Base-by-base conservation (phyloP, 192 early-diverging fungal species). In the Spizellomyces sp. region DNA sequence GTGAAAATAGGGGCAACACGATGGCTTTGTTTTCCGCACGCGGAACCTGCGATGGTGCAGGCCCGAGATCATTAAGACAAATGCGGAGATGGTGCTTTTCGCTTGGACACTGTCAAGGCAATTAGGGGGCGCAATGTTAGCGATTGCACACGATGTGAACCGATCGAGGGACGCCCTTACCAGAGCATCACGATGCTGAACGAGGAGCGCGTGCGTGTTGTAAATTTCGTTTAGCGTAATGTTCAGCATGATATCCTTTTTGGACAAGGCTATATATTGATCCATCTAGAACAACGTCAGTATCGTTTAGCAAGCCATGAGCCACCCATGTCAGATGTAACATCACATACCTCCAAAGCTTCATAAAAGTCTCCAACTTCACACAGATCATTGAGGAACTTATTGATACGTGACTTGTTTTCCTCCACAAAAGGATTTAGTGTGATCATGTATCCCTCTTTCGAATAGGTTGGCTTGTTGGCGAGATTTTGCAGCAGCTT, bases 361-460 rank as follows among this genome's bases (percentile, higher is more conserved):
- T 98, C 95, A 76, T 94, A 96, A 84, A 98, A 96, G 70, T 98
- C 96, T 55, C 92, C 87, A 6, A 94, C 92, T 83, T 97, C 95
- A 75, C 95, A 96, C 60, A 98, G 81, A 46, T 95, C 92, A 67
- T 90, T 90, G 63, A 98, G 80, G 77, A 98, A 98, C 77, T 79
- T 80, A 73, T 94, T 92, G 77, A 97, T 91, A 44, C 93, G 85
- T 27, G 77, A 82, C 50, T 94, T 91, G 82, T 98, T 93, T 62
- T 80, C 77, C 58, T 97, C 96, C 8, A 97, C 86, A 84, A 96
- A 98, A 14, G 92, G 92, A 81, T 93, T 89, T 55, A 95, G 80
- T 27, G 88, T 87, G 66, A 88, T 82, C 96, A 98, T 97, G 77
- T 92, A 97, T 12, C 88, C 81, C 75, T 97, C 96, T 78, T 95